Conservation (phyloP, 2,329 filamentous ascomycete species). For the Aspergillus carbonarius region DNA sequence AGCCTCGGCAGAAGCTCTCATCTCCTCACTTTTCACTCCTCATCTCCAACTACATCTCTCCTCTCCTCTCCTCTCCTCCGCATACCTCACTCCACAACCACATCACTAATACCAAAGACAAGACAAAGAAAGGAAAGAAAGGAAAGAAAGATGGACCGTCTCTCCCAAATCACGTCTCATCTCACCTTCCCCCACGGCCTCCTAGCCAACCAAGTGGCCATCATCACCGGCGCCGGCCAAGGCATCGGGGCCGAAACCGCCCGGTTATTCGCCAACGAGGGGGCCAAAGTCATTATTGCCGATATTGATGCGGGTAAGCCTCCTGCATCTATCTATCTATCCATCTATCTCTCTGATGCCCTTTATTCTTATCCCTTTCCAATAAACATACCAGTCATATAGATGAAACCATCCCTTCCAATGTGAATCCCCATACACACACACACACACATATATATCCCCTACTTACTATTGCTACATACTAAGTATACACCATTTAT, state of each 20-base stretch:
- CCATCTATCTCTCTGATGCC: background rate
- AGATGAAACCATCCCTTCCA: too few species aligned
- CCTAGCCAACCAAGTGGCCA: constrained; percentile 76
- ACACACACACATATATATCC: too few species aligned
- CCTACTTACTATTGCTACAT: too few species aligned
- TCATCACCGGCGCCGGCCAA: constrained; percentile 83
- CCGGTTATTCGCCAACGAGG: constrained; percentile 80
- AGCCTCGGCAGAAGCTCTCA: too few species aligned
- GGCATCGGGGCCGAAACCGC: constrained; percentile 86
- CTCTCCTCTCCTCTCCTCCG: background rate
- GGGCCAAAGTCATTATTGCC: constrained; percentile 77
- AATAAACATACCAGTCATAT: too few species aligned
- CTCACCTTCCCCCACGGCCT: constrained; percentile 80
- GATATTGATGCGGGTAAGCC: constrained; percentile 71
- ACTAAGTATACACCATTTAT: too few species aligned
- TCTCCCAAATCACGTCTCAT: constrained; percentile 72
- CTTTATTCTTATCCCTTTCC: background rate
- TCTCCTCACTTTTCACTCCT: too few species aligned
- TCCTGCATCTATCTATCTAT: too few species aligned
- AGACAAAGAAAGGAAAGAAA: background rate
- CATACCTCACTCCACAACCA: background rate
- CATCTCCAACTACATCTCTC: background rate
- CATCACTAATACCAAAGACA: background rate
- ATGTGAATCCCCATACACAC: too few species aligned
- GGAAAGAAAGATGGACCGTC: constrained; percentile 49